These are phyloP conservation scores for Astraeus odoratus DNA, from an alignment of 768 basidiomycete species.

Conservation along the genomic window DNA sequence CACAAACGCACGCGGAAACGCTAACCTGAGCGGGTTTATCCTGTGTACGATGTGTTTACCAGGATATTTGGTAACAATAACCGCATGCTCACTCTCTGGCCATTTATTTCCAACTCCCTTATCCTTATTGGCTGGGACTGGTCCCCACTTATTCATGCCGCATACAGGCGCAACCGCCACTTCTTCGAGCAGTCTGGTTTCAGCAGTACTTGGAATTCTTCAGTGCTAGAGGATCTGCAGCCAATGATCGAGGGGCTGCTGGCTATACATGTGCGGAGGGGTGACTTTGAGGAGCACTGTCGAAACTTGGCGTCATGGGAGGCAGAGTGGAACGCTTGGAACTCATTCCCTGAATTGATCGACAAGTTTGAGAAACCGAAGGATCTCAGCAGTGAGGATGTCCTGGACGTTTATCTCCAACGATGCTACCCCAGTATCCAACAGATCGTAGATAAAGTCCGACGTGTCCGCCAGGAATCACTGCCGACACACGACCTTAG, in stretches of 20 bases:
- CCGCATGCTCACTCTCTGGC: conserved; percentile 31
- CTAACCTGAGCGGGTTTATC: neutral
- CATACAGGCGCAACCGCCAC: conserved; percentile 25
- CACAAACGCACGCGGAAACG: too few species aligned
- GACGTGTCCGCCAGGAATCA: conserved; percentile 23
- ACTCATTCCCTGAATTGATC: conserved; percentile 33
- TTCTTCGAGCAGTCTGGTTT: conserved; percentile 12
- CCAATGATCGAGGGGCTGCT: conserved; percentile 34
- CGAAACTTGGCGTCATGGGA: conserved; percentile 27
- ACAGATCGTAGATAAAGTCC: conserved; percentile 36
- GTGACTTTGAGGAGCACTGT: conserved; percentile 45
- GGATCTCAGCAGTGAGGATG: conserved; percentile 14
- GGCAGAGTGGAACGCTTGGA: conserved; percentile 39
- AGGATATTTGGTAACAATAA: conserved; percentile 29
- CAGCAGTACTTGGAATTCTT: too few species aligned
- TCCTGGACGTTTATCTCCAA: conserved; percentile 20
- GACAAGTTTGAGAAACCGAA: conserved; percentile 32
- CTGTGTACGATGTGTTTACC: neutral
- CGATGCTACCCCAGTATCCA: conserved; percentile 40
- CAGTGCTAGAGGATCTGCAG: conserved; percentile 2
- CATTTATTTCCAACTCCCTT: conserved; percentile 26
- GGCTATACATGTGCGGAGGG: conserved; percentile 45
- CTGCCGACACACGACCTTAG: conserved; percentile 20
- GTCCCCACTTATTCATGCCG: conserved; percentile 30
- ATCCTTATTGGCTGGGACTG: conserved; percentile 31